A percentile compares a stretch with the other conserved stretches of the same genome.
Evolutionary conservation across 2,329 filamentous ascomycete species (phyloP).

Genomic region (Aspergillus pseudoterreus): DNA sequence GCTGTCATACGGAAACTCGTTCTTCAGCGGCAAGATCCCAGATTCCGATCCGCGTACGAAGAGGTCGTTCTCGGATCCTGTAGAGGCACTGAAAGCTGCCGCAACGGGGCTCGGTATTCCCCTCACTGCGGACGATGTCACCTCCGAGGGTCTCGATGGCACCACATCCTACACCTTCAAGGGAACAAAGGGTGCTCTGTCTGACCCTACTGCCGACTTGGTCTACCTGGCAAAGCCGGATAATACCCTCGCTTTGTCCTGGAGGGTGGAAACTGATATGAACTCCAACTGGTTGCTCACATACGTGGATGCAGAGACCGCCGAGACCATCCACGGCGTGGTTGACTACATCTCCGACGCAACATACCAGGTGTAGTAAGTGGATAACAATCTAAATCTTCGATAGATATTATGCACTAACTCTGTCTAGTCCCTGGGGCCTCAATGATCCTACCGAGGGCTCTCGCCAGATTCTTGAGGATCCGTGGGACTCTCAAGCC

Average conservation of each 20-base stretch:
- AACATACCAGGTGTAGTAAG: slow-evolving; percentile 15
- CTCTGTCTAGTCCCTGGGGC: slow-evolving; percentile 9
- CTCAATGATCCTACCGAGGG: slow-evolving; percentile 13
- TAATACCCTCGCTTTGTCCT: slow-evolving; percentile 6
- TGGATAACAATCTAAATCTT: background rate
- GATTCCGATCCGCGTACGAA: slow-evolving; percentile 1
- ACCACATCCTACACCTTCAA: slow-evolving; percentile 8
- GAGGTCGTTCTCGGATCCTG: slow-evolving; percentile 3
- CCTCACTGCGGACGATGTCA: background rate
- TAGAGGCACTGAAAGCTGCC: slow-evolving; percentile 6
- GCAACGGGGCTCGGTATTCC: slow-evolving; percentile 3
- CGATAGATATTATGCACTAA: background rate
- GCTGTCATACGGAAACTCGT: slow-evolving; percentile 15
- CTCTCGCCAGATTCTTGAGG: slow-evolving; percentile 3
- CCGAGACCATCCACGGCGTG: slow-evolving; percentile 9
- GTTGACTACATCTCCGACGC: slow-evolving; percentile 14
- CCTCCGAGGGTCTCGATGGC: background rate
- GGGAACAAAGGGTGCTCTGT: slow-evolving; percentile 7
- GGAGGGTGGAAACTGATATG: slow-evolving; percentile 13
- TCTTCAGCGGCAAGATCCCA: slow-evolving; percentile 9
- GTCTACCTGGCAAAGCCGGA: slow-evolving; percentile 10
- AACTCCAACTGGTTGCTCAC: slow-evolving; percentile 13
- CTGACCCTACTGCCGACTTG: slow-evolving; percentile 11
- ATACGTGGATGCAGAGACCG: slow-evolving; percentile 10
- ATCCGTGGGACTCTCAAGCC: slow-evolving; percentile 11